Conservation (phyloP, 2,329 filamentous ascomycete genomes). For the Aspergillus ruber region DNA sequence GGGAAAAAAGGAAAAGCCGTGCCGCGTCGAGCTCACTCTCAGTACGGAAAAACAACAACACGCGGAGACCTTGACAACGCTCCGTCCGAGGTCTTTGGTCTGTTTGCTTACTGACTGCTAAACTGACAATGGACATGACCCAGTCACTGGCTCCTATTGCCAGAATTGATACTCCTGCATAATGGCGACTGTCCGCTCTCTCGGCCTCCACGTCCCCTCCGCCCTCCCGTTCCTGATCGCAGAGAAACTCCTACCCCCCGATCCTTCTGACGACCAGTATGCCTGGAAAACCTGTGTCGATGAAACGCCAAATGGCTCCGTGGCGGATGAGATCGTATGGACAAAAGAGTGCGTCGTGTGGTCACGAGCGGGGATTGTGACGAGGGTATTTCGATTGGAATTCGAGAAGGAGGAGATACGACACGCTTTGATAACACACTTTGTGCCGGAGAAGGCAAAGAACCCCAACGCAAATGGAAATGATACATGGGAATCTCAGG, state of each 20-base stretch:
- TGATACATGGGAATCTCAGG: conserved; percentile 1
- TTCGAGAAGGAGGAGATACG: conserved; percentile 77
- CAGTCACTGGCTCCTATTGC: conserved; percentile 16
- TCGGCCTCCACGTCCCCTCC: conserved; percentile 83
- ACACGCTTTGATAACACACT: conserved; percentile 81
- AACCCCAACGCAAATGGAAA: conserved; percentile 10
- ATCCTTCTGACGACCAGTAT: conserved; percentile 61
- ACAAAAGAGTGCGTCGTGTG: conserved; percentile 75
- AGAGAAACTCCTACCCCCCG: conserved; percentile 66
- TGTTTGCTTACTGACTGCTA: background rate
- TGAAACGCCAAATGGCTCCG: conserved; percentile 37
- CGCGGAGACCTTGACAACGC: background rate
- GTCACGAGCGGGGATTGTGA: conserved; percentile 78
- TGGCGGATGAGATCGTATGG: conserved; percentile 73
- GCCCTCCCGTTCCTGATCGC: conserved; percentile 76
- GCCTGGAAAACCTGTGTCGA: conserved; percentile 62
- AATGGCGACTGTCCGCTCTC: conserved; percentile 87
- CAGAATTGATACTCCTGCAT: conserved; percentile 18
- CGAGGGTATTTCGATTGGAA: conserved; percentile 78
- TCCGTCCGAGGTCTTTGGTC: background rate
- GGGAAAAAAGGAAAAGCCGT: background rate
- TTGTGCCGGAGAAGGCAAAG: conserved; percentile 48
- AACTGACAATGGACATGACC: conserved; percentile 23
- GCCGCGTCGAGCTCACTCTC: background rate
- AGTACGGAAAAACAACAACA: background rate